Conservation (phyloP, 2,329 filamentous ascomycete genomes). For the Arthroderma sp. region DNA sequence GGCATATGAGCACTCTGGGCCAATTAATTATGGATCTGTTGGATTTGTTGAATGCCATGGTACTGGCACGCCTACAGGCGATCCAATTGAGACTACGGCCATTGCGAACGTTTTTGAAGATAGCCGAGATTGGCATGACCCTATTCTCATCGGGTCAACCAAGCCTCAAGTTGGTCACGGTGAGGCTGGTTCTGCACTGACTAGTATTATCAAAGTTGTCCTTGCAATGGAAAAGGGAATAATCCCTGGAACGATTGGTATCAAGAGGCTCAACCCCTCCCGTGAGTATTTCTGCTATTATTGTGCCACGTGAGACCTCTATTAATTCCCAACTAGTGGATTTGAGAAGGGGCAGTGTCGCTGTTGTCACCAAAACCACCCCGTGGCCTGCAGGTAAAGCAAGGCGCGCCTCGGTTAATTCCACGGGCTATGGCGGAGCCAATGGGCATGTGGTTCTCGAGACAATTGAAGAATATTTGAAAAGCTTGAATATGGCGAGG, state of each 20-base stretch:
- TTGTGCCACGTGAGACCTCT: no score
- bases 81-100: conserved; percentile 17
- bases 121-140: no score
- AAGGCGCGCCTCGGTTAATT: conserved; percentile 24
- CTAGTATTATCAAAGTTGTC: conserved; percentile 19
- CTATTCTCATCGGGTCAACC: conserved; percentile 21
- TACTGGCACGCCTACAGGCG: conserved; percentile 13
- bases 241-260: conserved; percentile 22
- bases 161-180: conserved; percentile 22
- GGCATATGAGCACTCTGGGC: conserved; percentile 23
- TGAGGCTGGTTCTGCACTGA: conserved; percentile 20
- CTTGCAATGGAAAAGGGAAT: conserved; percentile 19
- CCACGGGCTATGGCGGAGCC: conserved; percentile 24
- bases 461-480: no score
- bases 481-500: no score
- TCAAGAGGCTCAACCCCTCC: conserved; percentile 21
- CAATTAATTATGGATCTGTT: conserved; percentile 3
- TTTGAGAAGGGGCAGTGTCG: conserved; percentile 12
- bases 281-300: no score
- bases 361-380: no score
- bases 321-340: no score
- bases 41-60: not conserved
- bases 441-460: conserved; percentile 21
- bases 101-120: conserved; percentile 14
- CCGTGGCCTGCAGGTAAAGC: conserved; percentile 20